These are phyloP conservation scores for Cladosporium sp. DNA, from an alignment of 2,329 filamentous ascomycete species.

Conservation along the genomic window DNA sequence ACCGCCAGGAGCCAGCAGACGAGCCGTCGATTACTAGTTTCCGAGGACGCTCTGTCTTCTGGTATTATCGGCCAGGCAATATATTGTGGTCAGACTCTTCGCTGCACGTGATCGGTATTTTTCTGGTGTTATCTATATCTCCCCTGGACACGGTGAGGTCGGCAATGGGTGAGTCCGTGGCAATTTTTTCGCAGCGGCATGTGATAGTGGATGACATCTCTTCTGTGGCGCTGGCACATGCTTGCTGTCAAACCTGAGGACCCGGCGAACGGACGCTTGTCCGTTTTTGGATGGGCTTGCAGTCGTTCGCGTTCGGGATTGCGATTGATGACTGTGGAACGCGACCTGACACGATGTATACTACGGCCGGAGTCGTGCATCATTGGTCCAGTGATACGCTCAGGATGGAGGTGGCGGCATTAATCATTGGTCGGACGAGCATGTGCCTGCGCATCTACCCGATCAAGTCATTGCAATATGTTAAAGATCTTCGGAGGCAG, in stretches of 20 bases:
- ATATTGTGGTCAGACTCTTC: not conserved
- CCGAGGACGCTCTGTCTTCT: not conserved
- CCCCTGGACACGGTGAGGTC: not conserved
- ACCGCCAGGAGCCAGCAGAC: not conserved
- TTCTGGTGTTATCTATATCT: not conserved
- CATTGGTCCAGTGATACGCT: not conserved
- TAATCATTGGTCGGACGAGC: not conserved
- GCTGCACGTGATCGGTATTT: not conserved
- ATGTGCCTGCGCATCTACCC: not conserved
- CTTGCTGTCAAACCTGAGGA: conserved; percentile 1
- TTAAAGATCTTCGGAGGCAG: too few species aligned
- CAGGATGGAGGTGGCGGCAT: not conserved
- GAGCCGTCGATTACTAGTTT: not conserved
- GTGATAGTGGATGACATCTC: conserved; percentile 10
- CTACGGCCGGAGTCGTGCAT: not conserved
- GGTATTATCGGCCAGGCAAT: not conserved
- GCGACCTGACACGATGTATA: not conserved
- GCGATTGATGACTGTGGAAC: not conserved
- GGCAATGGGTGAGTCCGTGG: not conserved
- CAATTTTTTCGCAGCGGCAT: conserved; percentile 6
- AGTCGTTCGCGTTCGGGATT: not conserved
- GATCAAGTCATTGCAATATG: not conserved
- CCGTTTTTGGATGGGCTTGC: not conserved
- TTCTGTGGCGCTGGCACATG: conserved; percentile 2
- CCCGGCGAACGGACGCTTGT: not conserved